Evolutionary conservation across 305 asterid species (phyloP).

Genomic region (Euphrasia arctica): DNA sequence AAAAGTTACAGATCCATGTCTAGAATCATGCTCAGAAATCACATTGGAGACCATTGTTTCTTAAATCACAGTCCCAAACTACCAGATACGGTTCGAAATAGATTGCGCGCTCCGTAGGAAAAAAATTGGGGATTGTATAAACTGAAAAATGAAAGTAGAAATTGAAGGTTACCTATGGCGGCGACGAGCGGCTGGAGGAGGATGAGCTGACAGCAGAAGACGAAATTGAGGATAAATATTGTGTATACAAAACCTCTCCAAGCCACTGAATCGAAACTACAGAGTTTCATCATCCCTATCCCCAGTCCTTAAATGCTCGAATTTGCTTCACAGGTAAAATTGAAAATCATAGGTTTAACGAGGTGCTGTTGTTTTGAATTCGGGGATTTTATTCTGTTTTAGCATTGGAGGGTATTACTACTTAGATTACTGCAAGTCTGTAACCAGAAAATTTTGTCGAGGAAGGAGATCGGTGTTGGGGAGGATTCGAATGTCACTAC

Average conservation of each 20-base stretch:
- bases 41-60: too few species aligned
- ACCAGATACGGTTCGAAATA: too few species aligned
- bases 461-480: neutral
- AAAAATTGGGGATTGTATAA: neutral
- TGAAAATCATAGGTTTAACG: neutral
- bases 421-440: neutral
- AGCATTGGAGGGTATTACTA: neutral
- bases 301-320: slow-evolving; percentile 16
- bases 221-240: slow-evolving; percentile 56
- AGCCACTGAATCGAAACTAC: slow-evolving; percentile 55
- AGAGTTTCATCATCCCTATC: slow-evolving; percentile 41
- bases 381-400: neutral
- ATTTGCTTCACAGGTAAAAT: neutral
- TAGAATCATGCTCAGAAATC: too few species aligned
- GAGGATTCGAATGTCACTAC: slow-evolving; percentile 35
- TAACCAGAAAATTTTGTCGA: neutral
- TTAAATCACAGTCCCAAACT: too few species aligned
- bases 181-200: slow-evolving; percentile 80
- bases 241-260: slow-evolving; percentile 58
- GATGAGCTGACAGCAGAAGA: slow-evolving; percentile 62
- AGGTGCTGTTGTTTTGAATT: neutral
- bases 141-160: neutral
- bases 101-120: too few species aligned
- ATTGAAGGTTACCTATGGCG: slow-evolving; percentile 45
- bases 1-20: too few species aligned